Evolutionary conservation across 2,329 filamentous ascomycete species (phyloP).

Genomic region (Fonsecaea multimorphosa): DNA sequence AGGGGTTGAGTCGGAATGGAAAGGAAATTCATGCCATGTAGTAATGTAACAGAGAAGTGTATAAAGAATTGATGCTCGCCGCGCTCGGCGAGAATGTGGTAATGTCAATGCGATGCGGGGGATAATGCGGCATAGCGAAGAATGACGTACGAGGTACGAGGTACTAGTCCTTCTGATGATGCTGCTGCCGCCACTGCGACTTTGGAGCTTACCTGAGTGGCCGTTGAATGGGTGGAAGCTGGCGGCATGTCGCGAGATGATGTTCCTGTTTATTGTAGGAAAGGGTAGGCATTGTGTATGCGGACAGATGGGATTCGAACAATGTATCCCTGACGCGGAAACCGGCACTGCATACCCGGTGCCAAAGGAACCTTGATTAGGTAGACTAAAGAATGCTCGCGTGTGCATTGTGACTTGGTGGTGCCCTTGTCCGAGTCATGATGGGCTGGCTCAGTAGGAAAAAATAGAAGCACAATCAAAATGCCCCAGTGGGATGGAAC

Average conservation of each 20-base stretch:
- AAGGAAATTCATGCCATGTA: conserved; percentile 11
- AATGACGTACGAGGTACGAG: not conserved
- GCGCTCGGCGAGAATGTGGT: not conserved
- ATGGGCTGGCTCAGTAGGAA: not conserved
- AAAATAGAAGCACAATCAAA: not conserved
- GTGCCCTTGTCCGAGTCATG: not conserved
- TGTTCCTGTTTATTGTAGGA: not conserved
- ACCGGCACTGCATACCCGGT: too few species aligned
- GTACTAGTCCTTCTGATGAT: too few species aligned
- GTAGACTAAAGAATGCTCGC: not conserved
- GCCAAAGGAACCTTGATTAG: too few species aligned
- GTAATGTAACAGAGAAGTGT: not conserved
- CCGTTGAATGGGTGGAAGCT: not conserved
- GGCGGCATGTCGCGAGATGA: not conserved
- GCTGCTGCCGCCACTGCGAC: too few species aligned
- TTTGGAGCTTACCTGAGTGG: too few species aligned
- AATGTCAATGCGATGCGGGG: conserved; percentile 1
- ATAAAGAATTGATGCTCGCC: not conserved
- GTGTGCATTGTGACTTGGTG: not conserved
- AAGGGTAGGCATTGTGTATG: too few species aligned
- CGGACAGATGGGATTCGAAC: not conserved
- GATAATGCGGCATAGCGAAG: not conserved
- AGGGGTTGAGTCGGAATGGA: not conserved
- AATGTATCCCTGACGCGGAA: too few species aligned
- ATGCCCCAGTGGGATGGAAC: not conserved